phyloP scores from a whole-genome alignment of 108 stramenopile species.

The Cyclotella sp. region DNA sequence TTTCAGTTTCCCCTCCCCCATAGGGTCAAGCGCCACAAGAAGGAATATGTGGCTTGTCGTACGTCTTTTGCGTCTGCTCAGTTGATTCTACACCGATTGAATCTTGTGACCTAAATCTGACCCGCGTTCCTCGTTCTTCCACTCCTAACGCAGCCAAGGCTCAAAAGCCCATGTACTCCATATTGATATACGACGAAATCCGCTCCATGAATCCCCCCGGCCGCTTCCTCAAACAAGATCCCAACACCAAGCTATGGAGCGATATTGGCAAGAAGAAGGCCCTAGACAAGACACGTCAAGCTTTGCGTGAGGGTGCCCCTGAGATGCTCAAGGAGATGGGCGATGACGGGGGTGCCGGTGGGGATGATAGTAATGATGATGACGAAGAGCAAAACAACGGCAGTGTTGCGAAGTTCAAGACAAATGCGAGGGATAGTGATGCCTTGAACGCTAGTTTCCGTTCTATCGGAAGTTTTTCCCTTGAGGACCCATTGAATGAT shows the following conservation, averaged over 20 bases:
- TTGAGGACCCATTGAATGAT: slow-evolving; percentile 11
- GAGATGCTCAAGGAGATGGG: slow-evolving; percentile 69
- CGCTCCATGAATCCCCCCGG: slow-evolving; percentile 72
- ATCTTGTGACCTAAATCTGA: neutral
- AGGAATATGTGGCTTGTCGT: slow-evolving; percentile 79
- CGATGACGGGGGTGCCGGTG: slow-evolving; percentile 17
- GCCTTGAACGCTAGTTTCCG: slow-evolving; percentile 13
- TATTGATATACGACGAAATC: slow-evolving; percentile 81
- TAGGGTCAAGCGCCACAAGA: slow-evolving; percentile 75
- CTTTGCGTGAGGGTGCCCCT: slow-evolving; percentile 86
- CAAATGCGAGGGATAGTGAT: neutral
- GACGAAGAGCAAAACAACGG: neutral
- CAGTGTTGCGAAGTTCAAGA: neutral
- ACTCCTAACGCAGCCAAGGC: slow-evolving; percentile 59
- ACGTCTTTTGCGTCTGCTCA: slow-evolving; percentile 5
- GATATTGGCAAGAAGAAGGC: slow-evolving; percentile 92
- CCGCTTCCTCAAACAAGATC: slow-evolving; percentile 88
- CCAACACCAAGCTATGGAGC: slow-evolving; percentile 76
- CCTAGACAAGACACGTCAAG: slow-evolving; percentile 88
- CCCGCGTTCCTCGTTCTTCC: neutral
- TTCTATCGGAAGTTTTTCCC: slow-evolving; percentile 18
- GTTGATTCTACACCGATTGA: neutral
- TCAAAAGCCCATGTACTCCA: slow-evolving; percentile 76
- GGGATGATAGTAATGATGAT: slow-evolving; percentile 11
- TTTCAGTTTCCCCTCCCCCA: neutral